Conservation (phyloP, 768 basidiomycete species). For the Phylloporus rhodoxanthus region DNA sequence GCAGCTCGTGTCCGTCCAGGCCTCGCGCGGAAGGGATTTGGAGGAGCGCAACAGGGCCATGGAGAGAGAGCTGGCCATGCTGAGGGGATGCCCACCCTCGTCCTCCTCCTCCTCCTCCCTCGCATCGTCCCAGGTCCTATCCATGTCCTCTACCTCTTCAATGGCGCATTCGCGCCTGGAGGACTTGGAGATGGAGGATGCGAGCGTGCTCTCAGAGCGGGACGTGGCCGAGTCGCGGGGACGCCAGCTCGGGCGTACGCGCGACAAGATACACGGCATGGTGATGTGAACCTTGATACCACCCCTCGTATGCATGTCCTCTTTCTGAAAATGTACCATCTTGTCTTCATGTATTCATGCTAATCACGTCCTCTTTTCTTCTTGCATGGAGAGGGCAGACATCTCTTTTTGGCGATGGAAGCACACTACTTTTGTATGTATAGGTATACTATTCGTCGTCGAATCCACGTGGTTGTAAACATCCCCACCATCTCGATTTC, state of each 20-base stretch:
- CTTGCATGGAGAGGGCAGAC: not conserved
- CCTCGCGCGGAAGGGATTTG: slow-evolving; percentile 70
- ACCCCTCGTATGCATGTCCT: not conserved
- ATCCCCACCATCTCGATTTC: no score
- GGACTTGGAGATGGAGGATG: slow-evolving; percentile 20
- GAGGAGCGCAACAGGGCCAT: slow-evolving; percentile 58
- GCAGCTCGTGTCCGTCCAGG: slow-evolving; percentile 77
- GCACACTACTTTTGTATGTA: not conserved
- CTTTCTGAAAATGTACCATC: not conserved
- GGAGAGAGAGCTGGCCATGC: slow-evolving; percentile 26
- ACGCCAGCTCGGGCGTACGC: slow-evolving; percentile 14
- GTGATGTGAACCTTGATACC: slow-evolving; percentile 8
- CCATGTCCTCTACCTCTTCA: slow-evolving; percentile 15
- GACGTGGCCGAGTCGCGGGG: slow-evolving; percentile 14
- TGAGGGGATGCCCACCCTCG: slow-evolving; percentile 14
- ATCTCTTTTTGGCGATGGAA: not conserved
- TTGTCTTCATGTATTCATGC: not conserved
- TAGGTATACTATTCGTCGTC: not conserved
- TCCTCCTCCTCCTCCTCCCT: slow-evolving; percentile 17
- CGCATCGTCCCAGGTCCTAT: slow-evolving; percentile 15
- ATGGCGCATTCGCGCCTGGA: not conserved
- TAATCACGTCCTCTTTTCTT: not conserved
- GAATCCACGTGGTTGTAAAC: no score
- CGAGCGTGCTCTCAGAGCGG: not conserved
- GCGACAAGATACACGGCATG: slow-evolving; percentile 17